Evolutionary conservation across 176 grass and related monocot genomes (phyloP), one percentile per base, ranked within the genome.

Genomic region (Triticum turgidum): DNA sequence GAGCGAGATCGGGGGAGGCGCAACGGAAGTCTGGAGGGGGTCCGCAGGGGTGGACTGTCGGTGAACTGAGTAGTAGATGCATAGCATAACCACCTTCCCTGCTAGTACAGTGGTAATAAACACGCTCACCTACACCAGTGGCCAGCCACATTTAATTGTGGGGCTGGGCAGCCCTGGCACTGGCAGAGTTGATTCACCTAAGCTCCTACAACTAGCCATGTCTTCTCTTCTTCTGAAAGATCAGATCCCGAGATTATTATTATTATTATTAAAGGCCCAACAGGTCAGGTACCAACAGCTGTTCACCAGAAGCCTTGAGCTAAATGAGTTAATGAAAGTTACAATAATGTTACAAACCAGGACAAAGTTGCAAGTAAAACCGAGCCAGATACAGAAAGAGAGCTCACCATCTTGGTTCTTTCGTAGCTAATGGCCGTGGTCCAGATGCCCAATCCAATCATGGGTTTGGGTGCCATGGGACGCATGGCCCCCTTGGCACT

Each of bases 51-150:
- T 86, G 80, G 82, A 88, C 84, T 95, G 96, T 90, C 91, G 94
- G 93, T 93, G 94, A 91, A 93, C 88, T 74, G 51, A 85, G 82
- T 73, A 33, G 65, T 73, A 33, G 65, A 33, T 73, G 69, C 18
- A 68, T 59, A 44, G 71, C 85, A 84, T 91, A 92, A 91, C 91
- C 88, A 93, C 87, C 87, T 73, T 85, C 78, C 59, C 82, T 79
- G 86, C 82, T 73, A 77, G 84, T 85, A 92, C 87, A 84, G 11
- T 80, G 84, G 89, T 91, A 91, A 87, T 95, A 91, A 95, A 95
- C 86, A 82, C 88, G 24, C 80, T 82, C 94, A 93, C 94, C 94
- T 93, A 93, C 94, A 64, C 94, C 41, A 69, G 56, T 83, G 86
- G 84, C 41, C 41, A 85, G 78, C 90, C 84, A 68, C 82, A 95